Base-by-base conservation (phyloP, 768 basidiomycete genomes). In the Dentipellis sp. region DNA sequence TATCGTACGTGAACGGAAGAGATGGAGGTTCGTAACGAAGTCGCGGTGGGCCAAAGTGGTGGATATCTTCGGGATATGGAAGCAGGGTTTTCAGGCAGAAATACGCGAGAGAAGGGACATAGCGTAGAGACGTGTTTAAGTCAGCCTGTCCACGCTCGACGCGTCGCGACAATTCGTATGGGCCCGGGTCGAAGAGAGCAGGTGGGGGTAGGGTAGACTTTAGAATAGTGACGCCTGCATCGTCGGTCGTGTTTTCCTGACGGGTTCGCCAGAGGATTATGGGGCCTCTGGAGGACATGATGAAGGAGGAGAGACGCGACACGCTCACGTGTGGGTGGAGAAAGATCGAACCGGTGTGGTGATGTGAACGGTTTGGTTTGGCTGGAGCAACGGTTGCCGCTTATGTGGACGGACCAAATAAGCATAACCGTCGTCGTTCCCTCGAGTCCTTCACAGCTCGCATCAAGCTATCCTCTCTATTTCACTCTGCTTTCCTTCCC, bases 91-190 rank as follows among this genome's bases (percentile, higher is more conserved):
- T 67, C 16, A 87, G 63, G 61, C 81, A 84, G 55, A 84, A 70
- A 55, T 72, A 72, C 35, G 74, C 62, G 45, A 88, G 76, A 3
- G 84, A 76, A 0, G 83, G 84, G 42, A 80, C 66, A 38, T 51
- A 54, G 35, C 17, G 21, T 37, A 58, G 50, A 10, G 56, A 11
- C 29, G 29, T 17, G 16, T 23, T 10, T 11, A 19, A 19, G 7
- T 38, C 38, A 17, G 38, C 8, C 11, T 40, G 8, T 11, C 42
- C 19, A 22, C 22, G 19, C 17, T 17, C 48, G 8, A 14, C 37
- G 29, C 34, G 29, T 52, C 48, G 48, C 22, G 22, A 16, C 14
- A 8, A 21, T 40, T 36, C 16, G 45, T 62, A 62, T 29, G 59
- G 59, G 11, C 61, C 61, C 4, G 51, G 56, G 22, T 45, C 34